These are phyloP conservation scores for Chaetomidium leptoderma DNA, from an alignment of 495 filamentous ascomycete species.

Conservation along the genomic window DNA sequence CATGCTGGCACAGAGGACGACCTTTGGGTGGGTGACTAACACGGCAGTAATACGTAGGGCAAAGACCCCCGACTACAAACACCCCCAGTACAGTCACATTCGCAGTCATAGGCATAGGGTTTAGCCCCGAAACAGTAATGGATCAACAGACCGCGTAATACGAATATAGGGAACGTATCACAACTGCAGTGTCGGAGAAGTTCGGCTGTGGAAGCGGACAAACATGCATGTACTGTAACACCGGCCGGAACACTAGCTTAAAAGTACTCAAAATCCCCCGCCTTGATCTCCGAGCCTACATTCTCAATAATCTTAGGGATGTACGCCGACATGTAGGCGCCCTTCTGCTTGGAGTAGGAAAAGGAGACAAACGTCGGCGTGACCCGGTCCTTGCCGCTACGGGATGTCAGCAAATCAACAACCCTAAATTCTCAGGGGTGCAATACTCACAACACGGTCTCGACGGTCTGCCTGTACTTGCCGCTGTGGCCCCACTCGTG, in stretches of 20 bases:
- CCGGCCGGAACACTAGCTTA: neutral
- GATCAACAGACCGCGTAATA: no score
- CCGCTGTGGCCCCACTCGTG: constrained; percentile 7
- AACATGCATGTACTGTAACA: neutral
- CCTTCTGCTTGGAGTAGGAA: constrained; percentile 10
- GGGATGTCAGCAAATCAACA: neutral
- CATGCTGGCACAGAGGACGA: no score
- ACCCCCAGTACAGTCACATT: no score
- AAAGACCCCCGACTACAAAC: no score
- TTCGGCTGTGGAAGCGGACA: no score
- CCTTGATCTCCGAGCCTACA: neutral
- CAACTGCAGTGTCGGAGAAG: no score
- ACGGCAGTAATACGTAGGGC: no score
- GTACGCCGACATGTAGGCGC: constrained; percentile 7
- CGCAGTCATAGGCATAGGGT: no score
- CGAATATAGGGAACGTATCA: no score
- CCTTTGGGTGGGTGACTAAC: no score
- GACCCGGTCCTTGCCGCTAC: constrained; percentile 1
- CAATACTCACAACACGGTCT: neutral
- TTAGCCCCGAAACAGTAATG: no score
- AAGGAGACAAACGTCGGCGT: constrained; percentile 9
- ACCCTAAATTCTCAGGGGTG: neutral
- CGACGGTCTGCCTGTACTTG: constrained; percentile 1
- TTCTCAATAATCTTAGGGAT: neutral
- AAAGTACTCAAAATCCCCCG: constrained; percentile 2